Base-by-base conservation (phyloP, 805 yeast genomes). In the Saitoella complicata region DNA sequence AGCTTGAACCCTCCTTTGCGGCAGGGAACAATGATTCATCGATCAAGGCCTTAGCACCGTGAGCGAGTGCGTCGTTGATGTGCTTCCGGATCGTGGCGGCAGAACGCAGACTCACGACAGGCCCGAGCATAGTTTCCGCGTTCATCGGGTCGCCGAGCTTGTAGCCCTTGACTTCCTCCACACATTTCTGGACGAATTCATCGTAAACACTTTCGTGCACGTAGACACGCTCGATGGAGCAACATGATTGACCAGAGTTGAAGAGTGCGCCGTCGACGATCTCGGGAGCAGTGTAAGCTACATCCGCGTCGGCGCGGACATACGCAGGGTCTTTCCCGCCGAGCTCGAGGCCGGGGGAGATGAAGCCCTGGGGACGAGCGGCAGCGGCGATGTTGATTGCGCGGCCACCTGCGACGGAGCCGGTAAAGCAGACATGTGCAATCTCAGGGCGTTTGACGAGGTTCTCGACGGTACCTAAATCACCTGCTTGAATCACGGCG, bases 241-340 rank as follows among this genome's bases (percentile, higher is more conserved):
- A 80, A 67, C 94, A 84, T 48, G 81, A 87, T 67, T 84, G 94
- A 68, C 94, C 94, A 47, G 91, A 77, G 68, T 84, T 84, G 72
- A 71, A 83, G 67, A 76, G 76, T 53, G 83, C 81, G 66, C 93
- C 93, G 44, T 71, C 68, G 48, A 80, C 72, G 52, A 82, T 71
- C 60, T 72, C 72, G 55, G 72, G 71, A 43, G 84, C 78, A 45
- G 87, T 75, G 46, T 68, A 67, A 35, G 72, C 70, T 47, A 79
- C 58, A 57, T 80, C 74, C 45, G 74, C 80, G 58, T 83, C 94
- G 49, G 73, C 70, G 56, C 83, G 78, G 43, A 84, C 80, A 55
- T 83, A 80, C 61, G 81, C 82, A 59, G 94, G 87, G 49, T 91
- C 83, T 64, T 84, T 84, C 61, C 94, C 94, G 60, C 94, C 94